phyloP scores from a whole-genome alignment of 495 filamentous ascomycete species.

The Cladorrhinum samala region DNA sequence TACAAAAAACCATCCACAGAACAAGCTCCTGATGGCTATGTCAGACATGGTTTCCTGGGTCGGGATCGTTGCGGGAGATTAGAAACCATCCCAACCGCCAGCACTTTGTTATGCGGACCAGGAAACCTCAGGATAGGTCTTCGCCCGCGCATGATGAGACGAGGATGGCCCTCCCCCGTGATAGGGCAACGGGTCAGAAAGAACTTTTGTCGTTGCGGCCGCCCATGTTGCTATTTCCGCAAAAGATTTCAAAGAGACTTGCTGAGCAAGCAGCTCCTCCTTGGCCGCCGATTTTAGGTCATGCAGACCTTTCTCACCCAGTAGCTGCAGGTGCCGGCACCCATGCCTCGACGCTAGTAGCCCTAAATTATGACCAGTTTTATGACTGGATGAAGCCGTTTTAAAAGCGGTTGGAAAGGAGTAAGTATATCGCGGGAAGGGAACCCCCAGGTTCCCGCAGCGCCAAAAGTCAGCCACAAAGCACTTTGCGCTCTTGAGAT shows the following conservation, averaged over 20 bases:
- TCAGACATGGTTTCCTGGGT: background rate
- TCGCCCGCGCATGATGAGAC: too few species aligned
- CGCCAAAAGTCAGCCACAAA: background rate
- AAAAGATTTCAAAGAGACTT: background rate
- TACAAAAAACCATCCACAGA: too few species aligned
- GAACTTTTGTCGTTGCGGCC: background rate
- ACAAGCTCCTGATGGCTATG: background rate
- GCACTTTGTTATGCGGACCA: too few species aligned
- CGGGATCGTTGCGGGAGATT: background rate
- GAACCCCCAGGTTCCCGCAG: background rate
- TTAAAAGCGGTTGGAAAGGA: background rate
- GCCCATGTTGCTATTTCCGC: background rate
- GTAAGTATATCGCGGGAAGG: background rate
- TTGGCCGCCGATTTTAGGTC: background rate
- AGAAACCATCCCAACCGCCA: too few species aligned
- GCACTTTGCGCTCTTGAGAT: background rate
- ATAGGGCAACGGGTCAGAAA: too few species aligned
- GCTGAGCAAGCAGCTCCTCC: background rate
- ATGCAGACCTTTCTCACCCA: background rate
- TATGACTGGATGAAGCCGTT: constrained; percentile 1
- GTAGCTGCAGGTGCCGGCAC: background rate
- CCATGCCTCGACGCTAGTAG: constrained; percentile 1
- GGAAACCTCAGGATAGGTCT: too few species aligned
- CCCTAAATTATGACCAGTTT: background rate
- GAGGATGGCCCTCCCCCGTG: too few species aligned